These are phyloP conservation scores for Clohesyomyces aquaticus DNA, from an alignment of 495 filamentous ascomycete genomes.

Conservation along the genomic window DNA sequence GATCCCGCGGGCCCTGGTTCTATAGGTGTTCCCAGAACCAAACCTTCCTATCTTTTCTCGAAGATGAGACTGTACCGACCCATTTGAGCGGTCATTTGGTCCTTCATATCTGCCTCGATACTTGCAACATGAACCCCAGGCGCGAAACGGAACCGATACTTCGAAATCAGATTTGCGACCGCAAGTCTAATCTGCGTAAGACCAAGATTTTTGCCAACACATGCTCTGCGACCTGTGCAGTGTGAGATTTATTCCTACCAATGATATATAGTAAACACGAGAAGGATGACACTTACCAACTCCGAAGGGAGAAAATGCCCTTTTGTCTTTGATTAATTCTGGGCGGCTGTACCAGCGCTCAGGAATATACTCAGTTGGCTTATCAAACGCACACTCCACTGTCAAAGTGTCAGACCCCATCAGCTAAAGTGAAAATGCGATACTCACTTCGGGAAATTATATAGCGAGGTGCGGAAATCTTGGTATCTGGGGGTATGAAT, in stretches of 20 bases:
- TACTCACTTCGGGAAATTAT: conserved; percentile 9
- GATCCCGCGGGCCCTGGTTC: too few relatives aligned
- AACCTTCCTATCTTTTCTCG: not conserved
- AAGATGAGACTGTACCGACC: conserved; percentile 6
- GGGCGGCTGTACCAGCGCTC: conserved; percentile 29
- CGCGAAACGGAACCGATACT: conserved; percentile 7
- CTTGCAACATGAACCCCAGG: not conserved
- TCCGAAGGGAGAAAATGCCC: conserved; percentile 28
- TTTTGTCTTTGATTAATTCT: conserved; percentile 29
- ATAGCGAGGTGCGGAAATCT: conserved; percentile 18
- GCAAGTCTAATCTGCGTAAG: conserved; percentile 12
- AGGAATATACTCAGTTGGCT: conserved; percentile 20
- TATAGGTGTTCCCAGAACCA: too few relatives aligned
- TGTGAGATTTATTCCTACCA: not conserved
- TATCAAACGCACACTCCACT: conserved; percentile 6
- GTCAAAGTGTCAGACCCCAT: not conserved
- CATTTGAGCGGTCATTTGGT: conserved; percentile 8
- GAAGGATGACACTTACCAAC: not conserved
- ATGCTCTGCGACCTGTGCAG: conserved; percentile 8
- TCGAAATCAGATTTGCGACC: conserved; percentile 3
- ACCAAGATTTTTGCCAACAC: conserved; percentile 16
- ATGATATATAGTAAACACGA: not conserved
- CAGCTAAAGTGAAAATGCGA: not conserved
- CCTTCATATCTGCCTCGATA: conserved; percentile 18
- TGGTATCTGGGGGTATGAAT: conserved; percentile 22